Evolutionary conservation across 352 stramenopile genomes (phyloP).

Genomic region (Globisporangium yorkense): DNA sequence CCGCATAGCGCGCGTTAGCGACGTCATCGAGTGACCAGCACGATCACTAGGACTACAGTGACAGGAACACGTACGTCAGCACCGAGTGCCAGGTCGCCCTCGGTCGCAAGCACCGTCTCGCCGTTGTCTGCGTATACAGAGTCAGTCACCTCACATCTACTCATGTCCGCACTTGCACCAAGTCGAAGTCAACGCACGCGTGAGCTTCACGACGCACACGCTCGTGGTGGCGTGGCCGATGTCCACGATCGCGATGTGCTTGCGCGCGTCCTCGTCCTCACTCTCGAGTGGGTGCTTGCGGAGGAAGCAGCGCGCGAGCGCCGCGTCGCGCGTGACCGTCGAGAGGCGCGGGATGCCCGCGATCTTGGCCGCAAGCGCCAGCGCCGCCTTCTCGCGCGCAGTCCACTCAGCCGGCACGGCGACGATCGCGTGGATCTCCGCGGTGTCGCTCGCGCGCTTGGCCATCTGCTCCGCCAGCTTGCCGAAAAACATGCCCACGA

Average conservation of each 20-base stretch:
- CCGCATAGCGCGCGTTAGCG: background rate
- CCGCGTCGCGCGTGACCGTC: constrained; percentile 42
- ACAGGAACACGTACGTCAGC: constrained; percentile 27
- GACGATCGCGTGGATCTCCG: constrained; percentile 51
- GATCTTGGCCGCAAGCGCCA: constrained; percentile 48
- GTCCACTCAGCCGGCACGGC: constrained; percentile 63
- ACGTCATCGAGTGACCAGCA: background rate
- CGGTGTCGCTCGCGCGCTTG: constrained; percentile 25
- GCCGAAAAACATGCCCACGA: constrained; percentile 72
- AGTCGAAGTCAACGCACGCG: constrained; percentile 13
- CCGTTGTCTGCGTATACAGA: constrained; percentile 20
- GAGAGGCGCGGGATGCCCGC: constrained; percentile 49
- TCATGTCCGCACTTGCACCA: background rate
- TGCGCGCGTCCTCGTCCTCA: constrained; percentile 15
- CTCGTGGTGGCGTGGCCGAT: constrained; percentile 81
- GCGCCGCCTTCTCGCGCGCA: constrained; percentile 37
- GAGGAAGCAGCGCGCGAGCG: constrained; percentile 64
- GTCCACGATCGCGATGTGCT: constrained; percentile 85
- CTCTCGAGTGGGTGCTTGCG: constrained; percentile 69
- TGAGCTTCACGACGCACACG: constrained; percentile 66
- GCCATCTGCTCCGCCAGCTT: constrained; percentile 67
- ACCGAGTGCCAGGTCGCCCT: constrained; percentile 55
- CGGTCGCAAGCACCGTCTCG: constrained; percentile 47
- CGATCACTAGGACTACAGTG: background rate
- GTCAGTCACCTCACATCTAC: background rate